Percentiles rank a stretch among this genome's conserved stretches.
These are phyloP conservation scores for Polygonum aviculare DNA, from an alignment of 148 eudicot genomes.

Conservation along the genomic window DNA sequence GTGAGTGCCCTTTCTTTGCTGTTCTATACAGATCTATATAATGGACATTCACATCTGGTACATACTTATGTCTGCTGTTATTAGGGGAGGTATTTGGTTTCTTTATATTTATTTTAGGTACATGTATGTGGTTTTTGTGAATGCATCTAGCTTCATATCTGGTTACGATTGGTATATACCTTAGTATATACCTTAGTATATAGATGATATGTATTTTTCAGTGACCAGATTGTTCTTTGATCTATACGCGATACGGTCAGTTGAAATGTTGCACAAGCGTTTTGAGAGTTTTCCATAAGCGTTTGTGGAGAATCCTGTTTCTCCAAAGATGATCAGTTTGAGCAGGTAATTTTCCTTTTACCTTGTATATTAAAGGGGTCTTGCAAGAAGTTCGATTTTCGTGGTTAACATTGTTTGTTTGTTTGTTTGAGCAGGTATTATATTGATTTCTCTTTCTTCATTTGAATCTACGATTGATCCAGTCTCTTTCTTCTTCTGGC, in stretches of 20 bases:
- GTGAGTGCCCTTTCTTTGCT: neutral
- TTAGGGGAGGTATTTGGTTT: constrained; percentile 62
- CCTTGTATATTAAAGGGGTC: neutral
- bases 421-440: neutral
- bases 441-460: neutral
- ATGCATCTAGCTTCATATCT: neutral
- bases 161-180: neutral
- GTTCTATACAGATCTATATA: constrained; percentile 62
- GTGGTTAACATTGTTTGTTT: neutral
- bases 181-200: neutral
- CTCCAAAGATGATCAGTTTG: constrained; percentile 36
- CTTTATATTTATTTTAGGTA: neutral
- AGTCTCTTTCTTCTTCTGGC: constrained; percentile 18
- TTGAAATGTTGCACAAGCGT: constrained; percentile 96
- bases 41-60: constrained; percentile 97
- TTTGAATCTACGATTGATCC: neutral
- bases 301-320: constrained; percentile 73
- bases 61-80: constrained; percentile 84
- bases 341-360: neutral
- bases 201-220: neutral
- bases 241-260: constrained; percentile 69
- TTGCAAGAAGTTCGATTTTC: neutral
- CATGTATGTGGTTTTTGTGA: neutral
- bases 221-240: neutral
- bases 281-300: constrained; percentile 99